Percentiles rank a stretch among this genome's conserved stretches.
These are phyloP conservation scores for Panicum hallii DNA, from an alignment of 202 grass and related monocot genomes.

Conservation along the genomic window DNA sequence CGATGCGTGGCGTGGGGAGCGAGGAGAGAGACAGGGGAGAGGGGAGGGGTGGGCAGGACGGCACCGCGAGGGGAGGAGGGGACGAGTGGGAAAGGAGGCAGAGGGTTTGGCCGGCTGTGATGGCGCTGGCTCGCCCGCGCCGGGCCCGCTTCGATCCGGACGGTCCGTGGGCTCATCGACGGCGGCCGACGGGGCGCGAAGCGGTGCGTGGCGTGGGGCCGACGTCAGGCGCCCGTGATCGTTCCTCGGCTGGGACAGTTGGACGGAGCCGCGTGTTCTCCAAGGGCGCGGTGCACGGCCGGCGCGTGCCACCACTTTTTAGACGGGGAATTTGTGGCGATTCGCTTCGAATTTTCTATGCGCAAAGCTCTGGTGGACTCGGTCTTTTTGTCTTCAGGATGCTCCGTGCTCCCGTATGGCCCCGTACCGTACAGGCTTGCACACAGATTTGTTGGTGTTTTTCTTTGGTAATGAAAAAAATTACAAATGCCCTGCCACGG, in stretches of 20 bases:
- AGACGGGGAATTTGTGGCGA: background rate
- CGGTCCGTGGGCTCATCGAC: slow-evolving; percentile 1
- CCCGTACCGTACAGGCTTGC: background rate
- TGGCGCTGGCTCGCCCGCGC: slow-evolving; percentile 46
- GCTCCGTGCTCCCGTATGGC: background rate
- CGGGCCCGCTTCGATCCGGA: background rate
- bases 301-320: background rate
- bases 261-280: background rate
- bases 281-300: background rate
- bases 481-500: background rate
- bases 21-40: background rate
- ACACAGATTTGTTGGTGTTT: background rate
- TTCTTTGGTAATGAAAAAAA: background rate
- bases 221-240: slow-evolving; percentile 14
- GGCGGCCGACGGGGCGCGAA: background rate
- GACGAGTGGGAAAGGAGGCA: background rate
- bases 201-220: slow-evolving; percentile 14
- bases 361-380: background rate
- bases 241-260: background rate
- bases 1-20: slow-evolving; percentile 10
- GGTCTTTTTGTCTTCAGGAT: background rate
- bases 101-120: slow-evolving; percentile 44
- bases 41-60: background rate
- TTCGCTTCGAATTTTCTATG: background rate
- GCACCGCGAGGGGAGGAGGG: background rate